phyloP scores from a whole-genome alignment of 2,329 filamentous ascomycete genomes.

The Diaporthe caulivora region DNA sequence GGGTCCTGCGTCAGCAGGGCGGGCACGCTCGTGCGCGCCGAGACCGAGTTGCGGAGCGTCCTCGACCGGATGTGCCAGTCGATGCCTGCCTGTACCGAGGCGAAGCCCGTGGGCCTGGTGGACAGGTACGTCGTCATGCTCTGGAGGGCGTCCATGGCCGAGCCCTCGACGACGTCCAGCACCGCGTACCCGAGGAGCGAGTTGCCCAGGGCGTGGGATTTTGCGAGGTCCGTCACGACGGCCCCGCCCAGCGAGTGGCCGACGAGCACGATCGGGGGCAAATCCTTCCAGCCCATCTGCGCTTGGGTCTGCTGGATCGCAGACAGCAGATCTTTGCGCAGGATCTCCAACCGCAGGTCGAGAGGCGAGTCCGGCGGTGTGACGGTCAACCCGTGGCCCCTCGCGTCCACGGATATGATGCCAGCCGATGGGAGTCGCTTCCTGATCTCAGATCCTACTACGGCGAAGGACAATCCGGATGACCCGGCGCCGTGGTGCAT shows the following conservation, averaged over 20 bases:
- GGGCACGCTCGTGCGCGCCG: conserved; percentile 90
- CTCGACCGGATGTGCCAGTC: conserved; percentile 94
- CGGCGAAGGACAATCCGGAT: conserved; percentile 91
- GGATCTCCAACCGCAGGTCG: conserved; percentile 79
- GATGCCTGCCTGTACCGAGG: conserved; percentile 82
- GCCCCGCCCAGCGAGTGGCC: conserved; percentile 95
- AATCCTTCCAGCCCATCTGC: conserved; percentile 77
- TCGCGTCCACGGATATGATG: conserved; percentile 85
- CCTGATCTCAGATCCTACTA: conserved; percentile 81
- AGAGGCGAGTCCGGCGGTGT: conserved; percentile 53
- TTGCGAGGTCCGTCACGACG: conserved; percentile 87
- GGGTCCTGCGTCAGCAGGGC: conserved; percentile 73
- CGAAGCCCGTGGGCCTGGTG: conserved; percentile 82
- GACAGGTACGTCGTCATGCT: conserved; percentile 95
- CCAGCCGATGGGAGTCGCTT: conserved; percentile 84
- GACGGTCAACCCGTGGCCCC: conserved; percentile 85
- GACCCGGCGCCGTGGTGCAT: conserved; percentile 96
- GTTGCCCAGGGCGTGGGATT: conserved; percentile 72
- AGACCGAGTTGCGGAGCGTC: conserved; percentile 84
- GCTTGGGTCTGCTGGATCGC: conserved; percentile 76
- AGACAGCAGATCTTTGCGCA: conserved; percentile 79
- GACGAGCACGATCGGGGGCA: conserved; percentile 84
- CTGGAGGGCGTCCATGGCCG: conserved; percentile 92
- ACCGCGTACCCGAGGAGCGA: conserved; percentile 88
- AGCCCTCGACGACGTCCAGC: conserved; percentile 95